Percentiles rank a stretch among this genome's conserved stretches.
Evolutionary conservation across 768 basidiomycete genomes (phyloP).

Genomic region (Leccinum obscurum): DNA sequence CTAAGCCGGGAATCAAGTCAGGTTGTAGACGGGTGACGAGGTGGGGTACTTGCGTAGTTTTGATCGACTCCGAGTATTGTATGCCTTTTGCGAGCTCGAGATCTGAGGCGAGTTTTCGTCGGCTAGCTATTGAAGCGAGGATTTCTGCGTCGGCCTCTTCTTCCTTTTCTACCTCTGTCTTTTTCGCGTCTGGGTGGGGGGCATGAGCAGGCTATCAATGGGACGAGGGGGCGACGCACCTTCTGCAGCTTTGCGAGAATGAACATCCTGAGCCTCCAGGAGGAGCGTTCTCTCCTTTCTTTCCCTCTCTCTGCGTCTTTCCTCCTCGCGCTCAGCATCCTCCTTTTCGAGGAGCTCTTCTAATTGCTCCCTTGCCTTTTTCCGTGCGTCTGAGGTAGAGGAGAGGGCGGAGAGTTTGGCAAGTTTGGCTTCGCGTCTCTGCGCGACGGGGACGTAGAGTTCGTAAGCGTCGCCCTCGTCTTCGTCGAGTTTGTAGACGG

Average conservation of each 20-base stretch:
- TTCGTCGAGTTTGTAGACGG: conserved; percentile 61
- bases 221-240: conserved; percentile 43
- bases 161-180: conserved; percentile 81
- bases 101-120: conserved; percentile 90
- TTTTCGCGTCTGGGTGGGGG: conserved; percentile 69
- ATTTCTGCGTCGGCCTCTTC: conserved; percentile 91
- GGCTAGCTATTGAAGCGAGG: conserved; percentile 85
- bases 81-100: conserved; percentile 93
- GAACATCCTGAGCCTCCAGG: conserved; percentile 94
- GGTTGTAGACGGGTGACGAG: background rate
- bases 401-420: conserved; percentile 70
- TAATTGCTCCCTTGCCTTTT: conserved; percentile 45
- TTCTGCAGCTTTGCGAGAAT: conserved; percentile 76
- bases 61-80: conserved; percentile 81
- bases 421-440: conserved; percentile 79
- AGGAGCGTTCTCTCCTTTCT: conserved; percentile 86
- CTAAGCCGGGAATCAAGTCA: conserved; percentile 40
- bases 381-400: conserved; percentile 49
- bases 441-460: conserved; percentile 85
- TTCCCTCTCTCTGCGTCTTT: conserved; percentile 67
- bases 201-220: background rate
- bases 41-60: conserved; percentile 62
- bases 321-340: conserved; percentile 80
- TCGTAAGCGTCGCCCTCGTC: conserved; percentile 65
- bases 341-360: conserved; percentile 63